phyloP scores from a whole-genome alignment of 768 basidiomycete genomes.

The Scleroderma citrinum region DNA sequence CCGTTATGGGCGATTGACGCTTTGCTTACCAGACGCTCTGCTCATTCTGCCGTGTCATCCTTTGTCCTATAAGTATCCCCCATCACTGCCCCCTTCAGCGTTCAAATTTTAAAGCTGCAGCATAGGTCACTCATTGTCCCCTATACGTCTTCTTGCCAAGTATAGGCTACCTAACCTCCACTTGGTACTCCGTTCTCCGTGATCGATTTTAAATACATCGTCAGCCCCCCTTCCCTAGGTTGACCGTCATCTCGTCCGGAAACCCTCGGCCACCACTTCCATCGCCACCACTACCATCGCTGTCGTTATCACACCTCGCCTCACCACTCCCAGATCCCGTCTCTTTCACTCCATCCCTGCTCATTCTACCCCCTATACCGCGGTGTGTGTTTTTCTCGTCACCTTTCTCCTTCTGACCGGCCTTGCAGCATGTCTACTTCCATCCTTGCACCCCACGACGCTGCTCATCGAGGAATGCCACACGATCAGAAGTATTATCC shows the following conservation, averaged over 20 bases:
- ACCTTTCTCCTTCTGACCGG: neutral
- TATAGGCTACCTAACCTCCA: slow-evolving; percentile 1
- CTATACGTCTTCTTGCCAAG: slow-evolving; percentile 2
- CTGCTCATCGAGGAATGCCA: neutral
- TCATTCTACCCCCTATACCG: neutral
- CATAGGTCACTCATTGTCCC: too few species aligned
- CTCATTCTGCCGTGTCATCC: neutral
- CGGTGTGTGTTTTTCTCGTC: too few species aligned
- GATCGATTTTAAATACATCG: slow-evolving; percentile 16
- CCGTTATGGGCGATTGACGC: neutral
- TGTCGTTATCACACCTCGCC: neutral
- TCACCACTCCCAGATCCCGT: neutral
- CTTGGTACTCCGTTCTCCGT: slow-evolving; percentile 12
- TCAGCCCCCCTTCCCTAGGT: neutral
- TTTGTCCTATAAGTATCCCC: neutral
- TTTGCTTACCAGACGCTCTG: neutral
- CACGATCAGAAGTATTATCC: neutral
- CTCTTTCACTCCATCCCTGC: neutral
- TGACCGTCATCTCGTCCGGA: neutral
- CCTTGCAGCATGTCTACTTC: neutral
- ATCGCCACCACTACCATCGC: neutral
- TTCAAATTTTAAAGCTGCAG: neutral
- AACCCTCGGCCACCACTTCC: neutral
- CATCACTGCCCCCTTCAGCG: neutral
- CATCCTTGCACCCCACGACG: neutral